phyloP scores from a whole-genome alignment of 345 rosid genomes.

The Gossypium sturtianum region DNA sequence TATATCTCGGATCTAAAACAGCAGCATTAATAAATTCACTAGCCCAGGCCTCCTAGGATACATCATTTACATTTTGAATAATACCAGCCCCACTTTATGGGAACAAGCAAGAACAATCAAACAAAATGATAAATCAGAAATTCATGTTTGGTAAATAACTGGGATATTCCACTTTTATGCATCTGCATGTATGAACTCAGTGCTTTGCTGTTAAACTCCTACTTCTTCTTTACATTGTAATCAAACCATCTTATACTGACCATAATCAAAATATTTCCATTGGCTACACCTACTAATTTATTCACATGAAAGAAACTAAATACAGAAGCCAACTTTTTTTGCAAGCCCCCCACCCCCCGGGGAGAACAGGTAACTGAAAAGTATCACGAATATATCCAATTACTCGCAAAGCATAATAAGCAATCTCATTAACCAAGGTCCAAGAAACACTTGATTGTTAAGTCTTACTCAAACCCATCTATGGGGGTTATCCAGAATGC shows the following conservation, averaged over 20 bases:
- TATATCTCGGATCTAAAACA: neutral
- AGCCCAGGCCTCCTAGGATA: neutral
- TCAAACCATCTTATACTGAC: neutral
- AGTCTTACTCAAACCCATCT: neutral
- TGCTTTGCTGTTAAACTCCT: neutral
- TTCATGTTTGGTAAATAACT: neutral
- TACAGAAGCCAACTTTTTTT: neutral
- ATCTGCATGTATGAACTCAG: neutral
- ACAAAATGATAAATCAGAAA: neutral
- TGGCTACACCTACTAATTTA: neutral
- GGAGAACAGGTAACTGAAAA: neutral
- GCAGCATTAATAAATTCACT: neutral
- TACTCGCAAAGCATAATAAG: neutral
- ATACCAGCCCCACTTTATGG: neutral
- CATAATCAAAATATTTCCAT: neutral
- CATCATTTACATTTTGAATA: neutral
- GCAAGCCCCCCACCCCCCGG: neutral
- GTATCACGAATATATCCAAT: neutral
- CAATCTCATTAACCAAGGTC: neutral
- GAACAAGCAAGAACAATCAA: neutral
- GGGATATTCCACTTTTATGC: neutral
- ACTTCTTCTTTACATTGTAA: neutral
- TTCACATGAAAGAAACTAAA: neutral
- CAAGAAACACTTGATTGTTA: neutral
- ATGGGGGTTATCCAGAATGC: neutral